These are phyloP conservation scores for Asterella californica DNA, from an alignment of 225 moss, liverwort and hornwort species.

Conservation along the genomic window DNA sequence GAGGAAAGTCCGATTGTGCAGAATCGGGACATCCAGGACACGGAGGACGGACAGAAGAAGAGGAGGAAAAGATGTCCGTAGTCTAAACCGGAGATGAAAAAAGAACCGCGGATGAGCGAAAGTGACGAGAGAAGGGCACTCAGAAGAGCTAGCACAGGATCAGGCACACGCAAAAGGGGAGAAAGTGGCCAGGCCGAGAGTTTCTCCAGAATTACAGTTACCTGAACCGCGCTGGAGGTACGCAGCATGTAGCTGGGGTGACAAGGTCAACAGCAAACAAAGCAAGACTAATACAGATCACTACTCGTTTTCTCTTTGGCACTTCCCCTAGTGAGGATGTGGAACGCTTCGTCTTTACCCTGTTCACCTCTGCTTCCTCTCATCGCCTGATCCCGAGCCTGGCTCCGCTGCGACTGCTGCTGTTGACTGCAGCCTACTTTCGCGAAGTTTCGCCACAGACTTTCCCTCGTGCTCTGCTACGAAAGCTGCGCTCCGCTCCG, in stretches of 20 bases:
- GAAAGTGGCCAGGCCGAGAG: not conserved
- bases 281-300: not conserved
- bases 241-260: not conserved
- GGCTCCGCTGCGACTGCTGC: not conserved
- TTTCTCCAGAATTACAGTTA: not conserved
- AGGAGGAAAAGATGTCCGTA: not conserved
- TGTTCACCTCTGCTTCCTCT: not conserved
- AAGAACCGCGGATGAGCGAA: not conserved
- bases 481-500: not conserved
- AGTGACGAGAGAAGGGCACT: not conserved
- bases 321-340: not conserved
- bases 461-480: not conserved
- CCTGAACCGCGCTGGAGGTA: not conserved
- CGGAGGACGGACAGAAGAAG: not conserved
- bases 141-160: no score
- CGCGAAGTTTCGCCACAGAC: not conserved
- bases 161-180: not conserved
- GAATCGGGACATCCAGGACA: not conserved
- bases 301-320: not conserved
- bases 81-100: not conserved
- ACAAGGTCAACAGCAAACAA: slow-evolving; percentile 7
- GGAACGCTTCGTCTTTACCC: not conserved
- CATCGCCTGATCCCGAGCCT: not conserved
- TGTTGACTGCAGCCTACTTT: not conserved
- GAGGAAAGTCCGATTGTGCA: not conserved